phyloP scores from a whole-genome alignment of 208 protist genomes.

The Acanthamoeba royreba region DNA sequence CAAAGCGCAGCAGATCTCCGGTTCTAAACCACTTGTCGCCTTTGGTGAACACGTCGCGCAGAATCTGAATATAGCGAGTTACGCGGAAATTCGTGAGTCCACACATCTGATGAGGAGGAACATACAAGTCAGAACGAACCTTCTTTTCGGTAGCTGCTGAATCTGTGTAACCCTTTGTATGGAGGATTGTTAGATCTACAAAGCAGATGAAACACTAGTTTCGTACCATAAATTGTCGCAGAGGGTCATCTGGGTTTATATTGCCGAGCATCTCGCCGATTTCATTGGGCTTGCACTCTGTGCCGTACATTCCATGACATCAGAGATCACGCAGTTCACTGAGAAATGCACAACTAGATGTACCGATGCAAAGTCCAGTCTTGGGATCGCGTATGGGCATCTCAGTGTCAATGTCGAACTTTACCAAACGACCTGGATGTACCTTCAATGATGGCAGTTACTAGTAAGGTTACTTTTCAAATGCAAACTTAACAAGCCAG shows the following conservation, averaged over 20 bases:
- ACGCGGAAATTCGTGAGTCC: not conserved
- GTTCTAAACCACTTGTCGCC: conserved; percentile 61
- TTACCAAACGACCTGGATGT: conserved; percentile 9
- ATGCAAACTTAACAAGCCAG: too few relatives aligned
- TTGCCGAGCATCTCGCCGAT: conserved; percentile 52
- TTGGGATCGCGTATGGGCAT: conserved; percentile 39
- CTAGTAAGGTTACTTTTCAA: too few relatives aligned
- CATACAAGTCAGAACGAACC: too few relatives aligned
- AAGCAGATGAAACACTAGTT: too few relatives aligned
- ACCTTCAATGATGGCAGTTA: too few relatives aligned
- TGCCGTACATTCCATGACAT: too few relatives aligned
- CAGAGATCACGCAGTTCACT: not conserved
- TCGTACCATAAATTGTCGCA: conserved; percentile 30
- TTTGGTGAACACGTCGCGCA: conserved; percentile 54
- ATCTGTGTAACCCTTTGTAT: conserved; percentile 56
- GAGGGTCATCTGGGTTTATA: conserved; percentile 35
- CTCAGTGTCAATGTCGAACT: conserved; percentile 49
- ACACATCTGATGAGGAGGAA: not conserved
- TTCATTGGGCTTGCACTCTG: not conserved
- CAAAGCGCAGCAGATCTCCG: conserved; percentile 53
- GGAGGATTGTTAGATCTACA: too few relatives aligned
- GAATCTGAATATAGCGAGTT: not conserved
- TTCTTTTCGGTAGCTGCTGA: conserved; percentile 33
- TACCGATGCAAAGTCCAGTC: conserved; percentile 52
- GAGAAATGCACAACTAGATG: not conserved